Base-by-base conservation (phyloP, 257 asterid species). In the Plantago elongata region DNA sequence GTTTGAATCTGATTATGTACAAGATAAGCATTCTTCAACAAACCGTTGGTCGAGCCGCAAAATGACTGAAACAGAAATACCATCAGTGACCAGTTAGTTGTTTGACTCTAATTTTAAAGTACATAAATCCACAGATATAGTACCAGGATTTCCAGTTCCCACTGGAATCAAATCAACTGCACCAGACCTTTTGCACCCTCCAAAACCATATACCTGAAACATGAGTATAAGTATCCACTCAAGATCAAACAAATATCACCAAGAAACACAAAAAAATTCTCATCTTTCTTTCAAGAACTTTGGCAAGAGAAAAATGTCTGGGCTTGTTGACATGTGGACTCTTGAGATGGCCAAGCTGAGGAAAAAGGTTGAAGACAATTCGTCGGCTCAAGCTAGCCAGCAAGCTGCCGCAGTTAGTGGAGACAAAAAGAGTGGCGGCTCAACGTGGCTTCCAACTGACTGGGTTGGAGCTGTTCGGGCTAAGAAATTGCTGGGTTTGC, bases 241-340 rank as follows among this genome's bases (percentile, higher is more conserved):
- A 42, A 45, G 12, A 46, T 45, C 61, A 13, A 62, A 43, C 17
- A 60, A 40, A 51, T 16, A 54, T 52, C 51, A 56, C 13, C 18
- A 62, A 57, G 14, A 12, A 34, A 11, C 3, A 56, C 66, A 61
- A 22, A 38, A 29, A 7, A 4, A 27, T 64, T 27, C 15, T 40
- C 14, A 30, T 7, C 8, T 61, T 16, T 30, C 3, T 49, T 42
- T 44, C 11, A 0, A 48, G 12, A 11, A 15, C 16, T 51, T 67
- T 8, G 27, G 8, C 16, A 37, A 11, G 30, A 17, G 30, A 15
- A 18, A 29, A 45, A 73, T 71, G 79, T 69, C 81, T 18, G 74
- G 48, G 45, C 70, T 75, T 9, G 61, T 69, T 29, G 85, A 79
- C 57, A 73, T 64, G 37, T 79, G 83, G 80, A 74, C 67, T 9